phyloP scores from a whole-genome alignment of 352 stramenopile species.

The Lagenidium giganteum region DNA sequence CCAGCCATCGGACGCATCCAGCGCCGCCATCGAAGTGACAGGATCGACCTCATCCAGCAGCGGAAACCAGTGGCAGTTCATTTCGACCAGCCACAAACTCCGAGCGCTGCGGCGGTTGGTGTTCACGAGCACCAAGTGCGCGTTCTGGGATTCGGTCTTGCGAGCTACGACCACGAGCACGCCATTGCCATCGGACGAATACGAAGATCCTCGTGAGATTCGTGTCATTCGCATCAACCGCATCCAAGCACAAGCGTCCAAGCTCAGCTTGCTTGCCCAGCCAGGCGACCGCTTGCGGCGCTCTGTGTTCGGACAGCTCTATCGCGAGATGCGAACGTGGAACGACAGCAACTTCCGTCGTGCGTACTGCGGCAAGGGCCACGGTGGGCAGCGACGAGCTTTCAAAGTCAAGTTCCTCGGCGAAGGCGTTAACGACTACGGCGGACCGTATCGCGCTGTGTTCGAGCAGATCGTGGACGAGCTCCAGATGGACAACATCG shows the following conservation, averaged over 20 bases:
- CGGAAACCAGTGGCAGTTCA: slow-evolving; percentile 10
- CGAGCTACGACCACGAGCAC: slow-evolving; percentile 95
- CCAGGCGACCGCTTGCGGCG: slow-evolving; percentile 82
- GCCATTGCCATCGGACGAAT: slow-evolving; percentile 97
- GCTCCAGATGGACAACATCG: slow-evolving; percentile 89
- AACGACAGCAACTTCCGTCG: slow-evolving; percentile 92
- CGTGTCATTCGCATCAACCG: slow-evolving; percentile 97
- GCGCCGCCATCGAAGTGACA: slow-evolving; percentile 51
- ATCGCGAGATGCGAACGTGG: slow-evolving; percentile 95
- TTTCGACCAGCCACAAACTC: slow-evolving; percentile 72
- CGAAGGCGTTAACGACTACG: slow-evolving; percentile 99
- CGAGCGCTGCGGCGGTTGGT: slow-evolving; percentile 67
- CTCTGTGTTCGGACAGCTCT: slow-evolving; percentile 97
- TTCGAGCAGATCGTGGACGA: slow-evolving; percentile 97
- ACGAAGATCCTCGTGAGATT: slow-evolving; percentile 98
- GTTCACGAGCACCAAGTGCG: slow-evolving; percentile 90
- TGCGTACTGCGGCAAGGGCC: slow-evolving; percentile 96
- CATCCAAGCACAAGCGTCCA: slow-evolving; percentile 88
- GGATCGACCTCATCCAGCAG: not conserved
- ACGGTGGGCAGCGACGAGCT: slow-evolving; percentile 95
- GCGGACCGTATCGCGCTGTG: slow-evolving; percentile 96
- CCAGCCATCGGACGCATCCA: slow-evolving; percentile 38
- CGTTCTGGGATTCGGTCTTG: slow-evolving; percentile 93
- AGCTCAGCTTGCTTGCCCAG: slow-evolving; percentile 86
- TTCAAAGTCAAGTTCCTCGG: slow-evolving; percentile 99